Evolutionary conservation across 106 monocot species (phyloP).

Genomic region (Agapanthus africanus): DNA sequence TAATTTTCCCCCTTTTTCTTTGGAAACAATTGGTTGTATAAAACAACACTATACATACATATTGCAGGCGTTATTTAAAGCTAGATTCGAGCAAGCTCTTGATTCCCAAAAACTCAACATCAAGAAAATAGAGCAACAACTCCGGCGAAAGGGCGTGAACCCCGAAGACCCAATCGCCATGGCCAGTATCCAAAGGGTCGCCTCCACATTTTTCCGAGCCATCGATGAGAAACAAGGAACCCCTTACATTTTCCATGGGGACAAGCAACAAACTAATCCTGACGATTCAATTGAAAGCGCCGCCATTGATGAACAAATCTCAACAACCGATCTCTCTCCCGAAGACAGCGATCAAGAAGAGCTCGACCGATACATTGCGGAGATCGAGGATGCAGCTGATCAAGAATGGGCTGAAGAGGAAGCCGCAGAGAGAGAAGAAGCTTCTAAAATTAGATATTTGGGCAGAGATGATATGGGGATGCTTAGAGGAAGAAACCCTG

Average conservation of each 20-base stretch:
- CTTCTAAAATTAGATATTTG: conserved; percentile 69
- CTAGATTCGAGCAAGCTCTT: conserved; percentile 97
- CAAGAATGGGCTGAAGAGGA: conserved; percentile 86
- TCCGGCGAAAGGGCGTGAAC: conserved; percentile 79
- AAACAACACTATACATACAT: background rate
- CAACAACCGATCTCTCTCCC: conserved; percentile 15
- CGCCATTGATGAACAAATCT: conserved; percentile 14
- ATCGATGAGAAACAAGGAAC: conserved; percentile 98
- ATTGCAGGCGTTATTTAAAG: conserved; percentile 91
- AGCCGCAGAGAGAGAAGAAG: conserved; percentile 84
- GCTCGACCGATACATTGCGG: conserved; percentile 90
- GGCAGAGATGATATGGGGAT: conserved; percentile 23
- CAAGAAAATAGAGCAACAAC: conserved; percentile 83
- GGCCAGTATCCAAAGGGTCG: conserved; percentile 96
- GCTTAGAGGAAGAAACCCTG: conserved; percentile 24
- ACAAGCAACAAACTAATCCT: conserved; percentile 16
- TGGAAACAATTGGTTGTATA: background rate
- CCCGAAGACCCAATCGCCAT: conserved; percentile 94
- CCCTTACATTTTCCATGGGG: conserved; percentile 73
- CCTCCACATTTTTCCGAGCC: conserved; percentile 92
- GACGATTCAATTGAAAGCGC: conserved; percentile 5
- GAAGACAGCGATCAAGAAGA: conserved; percentile 99
- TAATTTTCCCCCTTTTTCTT: background rate
- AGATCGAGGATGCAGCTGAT: conserved; percentile 88
- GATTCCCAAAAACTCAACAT: conserved; percentile 97